phyloP scores from a whole-genome alignment of 2,329 filamentous ascomycete species.

The Nemania sp. region DNA sequence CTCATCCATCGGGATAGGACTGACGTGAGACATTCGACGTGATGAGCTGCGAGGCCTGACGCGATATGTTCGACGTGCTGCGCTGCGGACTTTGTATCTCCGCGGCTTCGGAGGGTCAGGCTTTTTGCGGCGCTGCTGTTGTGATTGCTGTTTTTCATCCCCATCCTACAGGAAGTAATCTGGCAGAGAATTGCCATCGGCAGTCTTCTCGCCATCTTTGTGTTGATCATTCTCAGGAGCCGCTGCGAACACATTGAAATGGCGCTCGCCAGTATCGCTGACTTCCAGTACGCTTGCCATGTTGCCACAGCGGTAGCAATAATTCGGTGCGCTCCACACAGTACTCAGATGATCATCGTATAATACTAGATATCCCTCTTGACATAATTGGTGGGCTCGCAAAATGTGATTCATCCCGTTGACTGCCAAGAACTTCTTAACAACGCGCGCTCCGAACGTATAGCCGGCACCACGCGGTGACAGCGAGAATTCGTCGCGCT shows the following conservation, averaged over 20 bases:
- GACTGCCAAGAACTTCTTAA: conserved; percentile 96
- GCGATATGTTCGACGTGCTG: no score
- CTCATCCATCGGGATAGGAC: no score
- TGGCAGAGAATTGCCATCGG: conserved; percentile 64
- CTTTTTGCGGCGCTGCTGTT: not conserved
- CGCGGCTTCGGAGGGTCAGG: no score
- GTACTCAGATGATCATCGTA: conserved; percentile 95
- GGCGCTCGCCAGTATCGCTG: conserved; percentile 86
- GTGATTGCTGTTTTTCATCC: not conserved
- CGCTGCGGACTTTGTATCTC: no score
- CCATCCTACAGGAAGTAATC: conserved; percentile 68
- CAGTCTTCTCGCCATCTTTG: conserved; percentile 79
- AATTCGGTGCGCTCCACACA: conserved; percentile 97
- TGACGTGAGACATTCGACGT: no score
- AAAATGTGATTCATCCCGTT: conserved; percentile 98
- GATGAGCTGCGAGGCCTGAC: no score
- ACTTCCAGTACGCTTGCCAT: conserved; percentile 97
- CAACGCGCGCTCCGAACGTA: conserved; percentile 95
- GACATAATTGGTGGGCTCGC: conserved; percentile 96
- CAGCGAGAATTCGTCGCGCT: conserved; percentile 94
- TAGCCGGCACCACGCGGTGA: conserved; percentile 94
- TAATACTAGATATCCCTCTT: conserved; percentile 95
- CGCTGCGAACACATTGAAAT: conserved; percentile 97
- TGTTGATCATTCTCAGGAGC: conserved; percentile 93
- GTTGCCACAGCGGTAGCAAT: conserved; percentile 94